Evolutionary conservation across 2,329 filamentous ascomycete species (phyloP).

Genomic region (Microsporum canis): DNA sequence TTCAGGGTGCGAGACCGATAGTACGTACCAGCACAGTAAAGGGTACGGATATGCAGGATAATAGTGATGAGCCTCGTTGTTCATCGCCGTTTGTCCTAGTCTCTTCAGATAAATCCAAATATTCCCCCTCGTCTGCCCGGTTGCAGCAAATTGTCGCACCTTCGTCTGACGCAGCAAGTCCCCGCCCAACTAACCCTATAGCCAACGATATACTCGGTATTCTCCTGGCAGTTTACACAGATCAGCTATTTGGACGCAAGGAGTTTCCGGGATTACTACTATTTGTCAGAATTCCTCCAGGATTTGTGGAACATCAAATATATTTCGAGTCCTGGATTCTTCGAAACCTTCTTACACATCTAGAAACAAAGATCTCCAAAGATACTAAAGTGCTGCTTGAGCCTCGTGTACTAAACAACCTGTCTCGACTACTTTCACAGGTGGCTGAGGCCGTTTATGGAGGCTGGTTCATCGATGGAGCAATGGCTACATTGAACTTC

Average conservation of each 20-base stretch:
- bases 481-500: slow-evolving; percentile 73
- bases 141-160: slow-evolving; percentile 54
- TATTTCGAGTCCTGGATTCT: slow-evolving; percentile 90
- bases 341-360: slow-evolving; percentile 58
- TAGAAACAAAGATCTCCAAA: slow-evolving; percentile 58
- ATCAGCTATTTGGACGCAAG: slow-evolving; percentile 74
- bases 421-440: slow-evolving; percentile 68
- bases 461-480: slow-evolving; percentile 89
- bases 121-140: slow-evolving; percentile 49
- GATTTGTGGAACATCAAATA: slow-evolving; percentile 86
- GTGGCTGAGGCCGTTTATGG: slow-evolving; percentile 86
- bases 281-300: slow-evolving; percentile 78
- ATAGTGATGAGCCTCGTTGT: slow-evolving; percentile 47
- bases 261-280: slow-evolving; percentile 83
- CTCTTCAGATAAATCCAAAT: slow-evolving; percentile 54
- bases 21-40: slow-evolving; percentile 59
- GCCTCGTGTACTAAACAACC: slow-evolving; percentile 72
- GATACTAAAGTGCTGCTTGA: slow-evolving; percentile 65
- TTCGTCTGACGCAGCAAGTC: slow-evolving; percentile 40
- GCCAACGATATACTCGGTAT: slow-evolving; percentile 68
- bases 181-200: slow-evolving; percentile 51
- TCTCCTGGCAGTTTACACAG: slow-evolving; percentile 66
- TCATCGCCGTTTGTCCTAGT: slow-evolving; percentile 88
- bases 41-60: slow-evolving; percentile 34
- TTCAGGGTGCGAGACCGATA: slow-evolving; percentile 55